Evolutionary conservation across 805 yeast genomes (phyloP), one percentile per base, ranked within the genome.

Genomic region (Wickerhamiella dianesei): DNA sequence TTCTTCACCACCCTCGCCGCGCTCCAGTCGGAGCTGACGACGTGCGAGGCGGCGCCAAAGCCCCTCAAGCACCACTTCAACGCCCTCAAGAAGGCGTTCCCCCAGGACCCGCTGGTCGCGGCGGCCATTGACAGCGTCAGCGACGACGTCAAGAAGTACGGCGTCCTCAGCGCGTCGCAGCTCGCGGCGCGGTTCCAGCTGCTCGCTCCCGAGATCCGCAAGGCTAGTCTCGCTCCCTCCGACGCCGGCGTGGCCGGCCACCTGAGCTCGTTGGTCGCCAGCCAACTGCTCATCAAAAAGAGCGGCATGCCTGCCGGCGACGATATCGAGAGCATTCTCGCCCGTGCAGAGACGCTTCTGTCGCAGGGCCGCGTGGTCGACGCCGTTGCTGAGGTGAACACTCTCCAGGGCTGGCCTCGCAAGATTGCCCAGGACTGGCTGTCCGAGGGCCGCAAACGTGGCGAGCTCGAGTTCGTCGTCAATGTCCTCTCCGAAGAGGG

Each of bases 191-290:
- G 94, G 58, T 85, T 95, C 84, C 76, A 78, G 53, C 68, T 79
- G 46, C 72, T 92, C 50, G 79, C 74, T 19, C 92, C 94, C 14
- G 95, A 89, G 66, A 76, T 92, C 60, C 80, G 95, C 64, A 77
- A 86, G 25, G 88, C 94, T 5, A 79, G 96, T 3, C 68, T 92
- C 56, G 75, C 88, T 51, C 96, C 97, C 47, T 94, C 94, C 56
- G 84, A 89, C 59, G 95, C 98, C 21, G 98, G 98, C 59, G 74
- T 92, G 46, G 75, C 89, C 56, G 97, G 96, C 25, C 96, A 92
- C 64, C 63, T 87, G 40, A 74, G 94, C 4, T 88, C 97, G 16
- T 71, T 73, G 54, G 47, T 86, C 6, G 82, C 88, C 61, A 81
- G 94, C 35, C 76, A 74, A 56, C 72, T 88, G 50, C 72, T 89